A percentile compares a stretch with the other conserved stretches of the same genome.
These are phyloP conservation scores for Rhodocollybia butyracea DNA, from an alignment of 768 basidiomycete species.

Conservation along the genomic window DNA sequence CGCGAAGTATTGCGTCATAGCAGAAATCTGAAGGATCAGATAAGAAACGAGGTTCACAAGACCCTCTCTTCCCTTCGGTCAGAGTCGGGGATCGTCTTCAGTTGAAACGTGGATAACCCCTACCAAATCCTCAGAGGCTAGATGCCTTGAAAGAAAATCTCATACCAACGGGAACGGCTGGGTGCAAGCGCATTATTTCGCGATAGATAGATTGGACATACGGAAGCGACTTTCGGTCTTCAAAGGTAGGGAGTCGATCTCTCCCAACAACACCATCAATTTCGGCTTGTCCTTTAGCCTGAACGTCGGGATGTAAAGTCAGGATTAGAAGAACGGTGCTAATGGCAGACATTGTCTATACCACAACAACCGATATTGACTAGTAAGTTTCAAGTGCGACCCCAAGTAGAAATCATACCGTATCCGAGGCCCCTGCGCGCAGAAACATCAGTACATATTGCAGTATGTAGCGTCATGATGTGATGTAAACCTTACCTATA, in stretches of 20 bases:
- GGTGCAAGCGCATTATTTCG: not conserved
- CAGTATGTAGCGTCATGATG: not conserved
- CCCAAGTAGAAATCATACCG: not conserved
- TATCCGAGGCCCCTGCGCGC: not conserved
- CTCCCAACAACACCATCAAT: constrained; percentile 21
- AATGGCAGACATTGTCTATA: not conserved
- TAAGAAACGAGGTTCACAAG: too few species aligned
- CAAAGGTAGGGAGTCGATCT: constrained; percentile 21
- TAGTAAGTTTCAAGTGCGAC: not conserved
- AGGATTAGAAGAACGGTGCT: constrained; percentile 14
- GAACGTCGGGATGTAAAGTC: constrained; percentile 16
- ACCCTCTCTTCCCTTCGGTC: too few species aligned
- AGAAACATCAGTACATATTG: not conserved
- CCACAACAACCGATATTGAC: too few species aligned
- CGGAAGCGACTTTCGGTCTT: constrained; percentile 13
- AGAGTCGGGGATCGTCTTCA: too few species aligned
- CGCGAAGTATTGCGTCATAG: too few species aligned
- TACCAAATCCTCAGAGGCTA: too few species aligned
- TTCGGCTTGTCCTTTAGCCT: constrained; percentile 20
- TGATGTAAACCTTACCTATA: not conserved
- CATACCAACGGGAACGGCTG: not conserved
- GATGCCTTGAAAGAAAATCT: too few species aligned
- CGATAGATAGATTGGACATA: not conserved
- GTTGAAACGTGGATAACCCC: too few species aligned
- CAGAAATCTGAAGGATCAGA: too few species aligned